These are phyloP conservation scores for Isatis tinctoria DNA, from an alignment of 345 rosid genomes.

Conservation along the genomic window DNA sequence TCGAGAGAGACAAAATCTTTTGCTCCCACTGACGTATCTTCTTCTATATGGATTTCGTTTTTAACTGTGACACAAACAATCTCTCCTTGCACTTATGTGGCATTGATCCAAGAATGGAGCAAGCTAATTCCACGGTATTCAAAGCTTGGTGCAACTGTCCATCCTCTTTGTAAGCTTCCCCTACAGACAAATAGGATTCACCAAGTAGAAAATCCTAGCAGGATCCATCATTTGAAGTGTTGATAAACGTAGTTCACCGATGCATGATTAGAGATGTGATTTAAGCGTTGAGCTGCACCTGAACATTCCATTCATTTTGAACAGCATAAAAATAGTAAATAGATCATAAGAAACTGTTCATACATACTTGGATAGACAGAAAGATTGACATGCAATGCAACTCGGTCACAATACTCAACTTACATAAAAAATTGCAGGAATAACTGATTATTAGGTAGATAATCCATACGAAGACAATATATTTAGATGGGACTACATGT, in stretches of 20 bases:
- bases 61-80: slow-evolving; percentile 56
- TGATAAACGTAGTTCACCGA: neutral
- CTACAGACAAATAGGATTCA: slow-evolving; percentile 88
- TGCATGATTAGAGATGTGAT: neutral
- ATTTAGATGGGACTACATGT: neutral
- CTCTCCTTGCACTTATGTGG: slow-evolving; percentile 69
- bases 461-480: neutral
- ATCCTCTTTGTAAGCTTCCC: slow-evolving; percentile 79
- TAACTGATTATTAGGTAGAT: neutral
- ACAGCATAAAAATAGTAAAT: neutral
- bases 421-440: neutral
- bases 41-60: too few relatives aligned
- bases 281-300: neutral
- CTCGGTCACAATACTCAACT: neutral
- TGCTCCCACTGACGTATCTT: too few relatives aligned
- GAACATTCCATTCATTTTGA: neutral
- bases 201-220: too few relatives aligned
- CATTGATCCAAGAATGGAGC: slow-evolving; percentile 90
- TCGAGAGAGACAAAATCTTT: too few relatives aligned
- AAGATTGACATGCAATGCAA: neutral
- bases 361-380: neutral
- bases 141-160: slow-evolving; percentile 77
- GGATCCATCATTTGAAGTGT: neutral
- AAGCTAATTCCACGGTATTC: slow-evolving; percentile 77
- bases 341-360: neutral